Evolutionary conservation across 2,329 filamentous ascomycete species (phyloP), one percentile per base, ranked within the genome.

Genomic region (Ophiocordyceps sinensis): DNA sequence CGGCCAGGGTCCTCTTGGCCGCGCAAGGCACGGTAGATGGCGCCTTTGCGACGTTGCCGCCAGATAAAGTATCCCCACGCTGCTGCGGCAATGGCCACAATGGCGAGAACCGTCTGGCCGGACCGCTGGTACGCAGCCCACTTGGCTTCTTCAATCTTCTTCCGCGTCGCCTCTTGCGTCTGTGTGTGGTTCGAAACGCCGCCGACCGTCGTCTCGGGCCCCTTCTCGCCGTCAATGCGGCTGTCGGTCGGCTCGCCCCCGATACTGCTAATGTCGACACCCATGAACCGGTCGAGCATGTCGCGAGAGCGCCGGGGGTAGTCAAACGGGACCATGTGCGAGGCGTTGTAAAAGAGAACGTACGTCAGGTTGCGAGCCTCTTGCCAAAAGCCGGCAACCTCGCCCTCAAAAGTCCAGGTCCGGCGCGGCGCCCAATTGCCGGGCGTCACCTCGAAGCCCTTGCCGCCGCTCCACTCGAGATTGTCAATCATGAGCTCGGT

Each of bases 261-360:
- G 49, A 95, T 93, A 54, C 75, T 82, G 51, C 77, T 82, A 49
- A 96, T 93, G 56, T 96, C 87, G 34, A 98, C 85, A 38, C 78
- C 77, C 73, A 96, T 86, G 64, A 98, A 94, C 34, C 91, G 83
- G 61, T 98, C 89, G 14, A 98, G 77, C 91, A 98, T 98, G 59
- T 96, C 91, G 46, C 89, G 77, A 17, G 80, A 83, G 45, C 87
- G 81, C 38, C 86, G 79, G 1, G 89, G 81, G 52, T 83, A 84
- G 61, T 98, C 89, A 55, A 91, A 96, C 1, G 91, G 93, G 1
- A 98, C 91, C 91, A 98, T 98, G 62, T 98, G 91, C 39, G 85
- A 94, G 14, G 86, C 79, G 60, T 98, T 94, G 68, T 94, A 85
- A 64, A 96, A 94, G 34, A 93, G 71, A 28, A 98, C 80, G 56